Evolutionary conservation across 257 asterid species (phyloP).

Genomic region (Fraxinus cuspidata): DNA sequence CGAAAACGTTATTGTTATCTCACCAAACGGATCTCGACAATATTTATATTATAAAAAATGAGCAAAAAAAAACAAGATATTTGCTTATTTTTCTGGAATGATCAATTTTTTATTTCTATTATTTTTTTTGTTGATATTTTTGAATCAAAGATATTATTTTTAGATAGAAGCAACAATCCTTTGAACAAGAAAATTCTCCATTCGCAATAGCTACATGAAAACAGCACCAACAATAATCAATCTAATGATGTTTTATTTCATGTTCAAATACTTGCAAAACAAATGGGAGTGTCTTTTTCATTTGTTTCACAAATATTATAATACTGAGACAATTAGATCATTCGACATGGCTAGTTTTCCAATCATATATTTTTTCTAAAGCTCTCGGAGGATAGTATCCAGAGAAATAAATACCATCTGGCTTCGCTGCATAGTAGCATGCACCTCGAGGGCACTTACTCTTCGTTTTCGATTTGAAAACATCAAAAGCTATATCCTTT

Average conservation of each 20-base stretch:
- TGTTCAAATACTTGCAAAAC: background rate
- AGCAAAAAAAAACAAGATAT: no score
- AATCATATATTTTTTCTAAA: background rate
- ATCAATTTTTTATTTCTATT: no score
- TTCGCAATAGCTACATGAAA: no score
- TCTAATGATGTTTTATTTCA: background rate
- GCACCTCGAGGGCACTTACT: background rate
- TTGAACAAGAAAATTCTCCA: no score
- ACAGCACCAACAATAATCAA: no score
- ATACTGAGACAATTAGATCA: background rate
- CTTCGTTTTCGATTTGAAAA: background rate
- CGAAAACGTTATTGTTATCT: no score
- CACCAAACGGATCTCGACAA: no score
- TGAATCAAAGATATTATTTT: no score
- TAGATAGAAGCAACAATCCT: no score
- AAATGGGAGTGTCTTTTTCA: background rate
- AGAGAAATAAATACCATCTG: background rate
- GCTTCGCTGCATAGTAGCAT: background rate
- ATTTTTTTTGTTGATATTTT: no score
- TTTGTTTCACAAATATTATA: background rate
- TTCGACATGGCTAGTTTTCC: background rate
- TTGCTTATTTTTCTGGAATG: no score
- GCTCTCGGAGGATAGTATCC: background rate
- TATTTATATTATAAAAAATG: no score
- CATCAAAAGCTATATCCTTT: slow-evolving; percentile 1